phyloP scores from a whole-genome alignment of 2,329 filamentous ascomycete species.

The Blumeria hordei region DNA sequence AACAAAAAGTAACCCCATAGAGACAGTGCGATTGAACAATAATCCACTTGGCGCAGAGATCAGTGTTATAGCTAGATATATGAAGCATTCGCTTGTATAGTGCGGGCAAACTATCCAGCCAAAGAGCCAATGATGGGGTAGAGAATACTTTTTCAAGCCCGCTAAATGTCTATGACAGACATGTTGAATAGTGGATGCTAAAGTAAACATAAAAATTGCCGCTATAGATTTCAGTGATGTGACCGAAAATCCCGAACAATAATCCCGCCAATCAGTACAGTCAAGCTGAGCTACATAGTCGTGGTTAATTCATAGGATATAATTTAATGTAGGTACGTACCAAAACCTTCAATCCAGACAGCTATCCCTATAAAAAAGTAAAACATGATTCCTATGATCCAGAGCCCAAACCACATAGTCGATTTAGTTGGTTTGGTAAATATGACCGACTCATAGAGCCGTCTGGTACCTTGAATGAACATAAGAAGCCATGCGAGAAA shows the following conservation, averaged over 20 bases:
- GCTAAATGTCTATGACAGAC: constrained; percentile 47
- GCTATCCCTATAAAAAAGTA: constrained; percentile 52
- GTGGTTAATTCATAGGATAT: not conserved
- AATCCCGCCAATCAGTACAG: not conserved
- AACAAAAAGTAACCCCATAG: constrained; percentile 50
- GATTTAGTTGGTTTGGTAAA: constrained; percentile 40
- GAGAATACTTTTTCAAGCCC: constrained; percentile 54
- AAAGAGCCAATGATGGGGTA: constrained; percentile 55
- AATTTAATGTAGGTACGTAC: constrained; percentile 21
- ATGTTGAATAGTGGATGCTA: constrained; percentile 51
- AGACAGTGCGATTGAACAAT: constrained; percentile 46
- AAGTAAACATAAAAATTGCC: constrained; percentile 37
- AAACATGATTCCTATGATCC: constrained; percentile 52
- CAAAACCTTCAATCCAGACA: constrained; percentile 62
- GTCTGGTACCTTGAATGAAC: constrained; percentile 46
- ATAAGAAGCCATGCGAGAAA: constrained; percentile 47
- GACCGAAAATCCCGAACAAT: not conserved
- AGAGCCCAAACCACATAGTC: constrained; percentile 70
- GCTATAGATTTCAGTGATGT: constrained; percentile 24
- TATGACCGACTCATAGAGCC: constrained; percentile 49
- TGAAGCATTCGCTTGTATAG: constrained; percentile 67
- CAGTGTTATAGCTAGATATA: constrained; percentile 60
- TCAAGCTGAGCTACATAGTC: not conserved
- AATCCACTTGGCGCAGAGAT: constrained; percentile 43
- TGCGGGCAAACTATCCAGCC: constrained; percentile 57